These are phyloP conservation scores for Exophiala aquamarina DNA, from an alignment of 2,329 filamentous ascomycete species.

Conservation along the genomic window DNA sequence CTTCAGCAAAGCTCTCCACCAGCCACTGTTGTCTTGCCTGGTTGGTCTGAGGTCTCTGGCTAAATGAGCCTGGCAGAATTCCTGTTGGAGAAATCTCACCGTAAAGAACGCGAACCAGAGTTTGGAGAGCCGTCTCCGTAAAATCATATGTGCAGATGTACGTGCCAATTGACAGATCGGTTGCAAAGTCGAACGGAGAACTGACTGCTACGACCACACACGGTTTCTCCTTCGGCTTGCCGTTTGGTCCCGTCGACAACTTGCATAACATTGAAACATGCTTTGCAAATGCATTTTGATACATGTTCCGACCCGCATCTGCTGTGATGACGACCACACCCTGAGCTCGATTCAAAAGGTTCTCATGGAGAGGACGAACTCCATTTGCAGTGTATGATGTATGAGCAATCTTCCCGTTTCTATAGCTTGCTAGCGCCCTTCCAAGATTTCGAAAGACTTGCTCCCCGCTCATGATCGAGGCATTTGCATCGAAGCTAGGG, in stretches of 20 bases:
- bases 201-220: constrained; percentile 89
- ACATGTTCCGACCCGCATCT: constrained; percentile 89
- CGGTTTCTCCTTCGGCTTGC: constrained; percentile 66
- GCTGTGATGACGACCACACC: constrained; percentile 90
- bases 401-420: constrained; percentile 83
- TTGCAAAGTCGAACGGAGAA: constrained; percentile 94
- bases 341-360: constrained; percentile 82
- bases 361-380: constrained; percentile 88
- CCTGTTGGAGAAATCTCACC: constrained; percentile 66
- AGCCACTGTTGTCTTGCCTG: constrained; percentile 95
- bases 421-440: constrained; percentile 78
- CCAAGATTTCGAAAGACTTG: constrained; percentile 89
- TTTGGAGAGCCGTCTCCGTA: constrained; percentile 85
- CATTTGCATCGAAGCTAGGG: constrained; percentile 57
- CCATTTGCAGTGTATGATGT: constrained; percentile 95
- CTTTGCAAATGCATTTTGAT: constrained; percentile 92
- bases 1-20: constrained; percentile 81
- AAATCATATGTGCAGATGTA: constrained; percentile 97
- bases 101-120: constrained; percentile 78
- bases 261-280: constrained; percentile 91
- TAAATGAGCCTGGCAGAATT: constrained; percentile 67
- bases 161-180: constrained; percentile 85
- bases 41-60: constrained; percentile 69
- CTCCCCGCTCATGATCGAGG: constrained; percentile 83
- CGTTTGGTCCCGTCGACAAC: constrained; percentile 38